These are phyloP conservation scores for Gossypium aridum DNA, from an alignment of 441 rosid species.

Conservation along the genomic window DNA sequence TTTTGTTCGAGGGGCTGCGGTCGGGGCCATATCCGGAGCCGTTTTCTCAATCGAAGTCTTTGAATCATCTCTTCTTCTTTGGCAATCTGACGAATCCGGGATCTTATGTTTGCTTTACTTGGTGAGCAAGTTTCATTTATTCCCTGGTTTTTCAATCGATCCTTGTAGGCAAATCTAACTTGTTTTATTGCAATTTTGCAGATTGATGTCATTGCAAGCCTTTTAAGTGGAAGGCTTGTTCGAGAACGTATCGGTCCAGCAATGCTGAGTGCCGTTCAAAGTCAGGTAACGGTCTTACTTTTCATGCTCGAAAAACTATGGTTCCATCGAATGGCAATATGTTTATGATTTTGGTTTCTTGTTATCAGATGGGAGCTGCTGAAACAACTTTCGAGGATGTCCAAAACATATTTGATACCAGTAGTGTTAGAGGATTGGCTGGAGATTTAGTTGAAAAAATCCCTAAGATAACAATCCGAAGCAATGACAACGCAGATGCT, in stretches of 20 bases:
- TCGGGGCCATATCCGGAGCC: slow-evolving; percentile 98
- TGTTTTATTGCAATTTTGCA: slow-evolving; percentile 22
- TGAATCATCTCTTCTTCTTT: slow-evolving; percentile 82
- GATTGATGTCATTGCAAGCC: slow-evolving; percentile 94
- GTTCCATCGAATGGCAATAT: background rate
- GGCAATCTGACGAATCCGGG: slow-evolving; percentile 89
- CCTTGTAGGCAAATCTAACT: background rate
- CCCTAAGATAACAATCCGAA: slow-evolving; percentile 70
- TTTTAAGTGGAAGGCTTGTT: slow-evolving; percentile 90
- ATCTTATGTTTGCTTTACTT: slow-evolving; percentile 79
- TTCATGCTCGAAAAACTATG: background rate
- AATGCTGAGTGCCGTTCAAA: slow-evolving; percentile 93
- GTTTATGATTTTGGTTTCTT: slow-evolving; percentile 14
- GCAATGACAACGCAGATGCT: slow-evolving; percentile 50
- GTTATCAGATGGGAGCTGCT: slow-evolving; percentile 78
- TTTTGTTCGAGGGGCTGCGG: slow-evolving; percentile 89
- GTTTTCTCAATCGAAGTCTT: slow-evolving; percentile 96
- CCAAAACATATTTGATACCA: slow-evolving; percentile 73
- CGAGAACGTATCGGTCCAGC: slow-evolving; percentile 96
- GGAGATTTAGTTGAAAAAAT: slow-evolving; percentile 74
- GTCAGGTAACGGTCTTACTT: slow-evolving; percentile 54
- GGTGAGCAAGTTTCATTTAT: slow-evolving; percentile 42
- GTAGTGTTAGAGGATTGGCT: slow-evolving; percentile 67
- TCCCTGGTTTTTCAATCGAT: background rate
- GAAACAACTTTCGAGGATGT: slow-evolving; percentile 64